A percentile compares a stretch with the other conserved stretches of the same genome.
These are phyloP conservation scores for Vaccinium darrowii DNA, from an alignment of 148 eudicot species.

Conservation along the genomic window DNA sequence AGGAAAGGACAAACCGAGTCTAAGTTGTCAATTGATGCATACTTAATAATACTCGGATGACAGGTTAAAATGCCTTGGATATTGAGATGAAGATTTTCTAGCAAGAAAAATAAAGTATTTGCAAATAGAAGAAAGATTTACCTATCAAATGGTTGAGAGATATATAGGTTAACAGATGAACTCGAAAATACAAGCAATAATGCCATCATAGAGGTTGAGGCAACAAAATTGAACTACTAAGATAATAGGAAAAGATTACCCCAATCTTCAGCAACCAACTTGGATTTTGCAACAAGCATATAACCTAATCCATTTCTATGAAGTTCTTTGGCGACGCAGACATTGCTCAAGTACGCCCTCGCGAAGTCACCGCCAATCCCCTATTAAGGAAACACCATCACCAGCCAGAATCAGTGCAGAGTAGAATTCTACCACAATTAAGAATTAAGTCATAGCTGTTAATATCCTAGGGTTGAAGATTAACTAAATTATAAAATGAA, in stretches of 20 bases:
- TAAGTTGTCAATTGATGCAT: not conserved
- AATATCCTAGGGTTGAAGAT: not conserved
- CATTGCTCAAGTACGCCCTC: constrained; percentile 87
- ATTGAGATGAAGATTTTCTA: not conserved
- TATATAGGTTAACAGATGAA: not conserved
- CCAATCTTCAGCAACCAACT: constrained; percentile 79
- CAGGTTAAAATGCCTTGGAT: not conserved
- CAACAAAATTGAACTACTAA: not conserved
- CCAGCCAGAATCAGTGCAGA: not conserved
- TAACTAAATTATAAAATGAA: not conserved
- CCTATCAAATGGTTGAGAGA: not conserved
- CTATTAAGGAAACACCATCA: constrained; percentile 36
- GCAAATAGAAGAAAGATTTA: not conserved
- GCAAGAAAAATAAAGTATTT: not conserved
- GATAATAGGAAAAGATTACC: constrained; percentile 38
- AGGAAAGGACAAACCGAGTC: not conserved
- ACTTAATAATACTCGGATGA: not conserved
- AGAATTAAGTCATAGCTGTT: not conserved
- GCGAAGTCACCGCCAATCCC: constrained; percentile 86
- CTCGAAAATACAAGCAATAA: not conserved
- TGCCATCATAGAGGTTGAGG: not conserved
- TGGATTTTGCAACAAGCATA: constrained; percentile 56
- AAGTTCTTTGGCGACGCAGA: constrained; percentile 88
- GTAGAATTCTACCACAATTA: not conserved
- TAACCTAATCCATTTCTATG: constrained; percentile 77